Evolutionary conservation across 164 flowering plant genomes (phyloP), one percentile per base, ranked within the genome.

Genomic region (Platanus orientalis): DNA sequence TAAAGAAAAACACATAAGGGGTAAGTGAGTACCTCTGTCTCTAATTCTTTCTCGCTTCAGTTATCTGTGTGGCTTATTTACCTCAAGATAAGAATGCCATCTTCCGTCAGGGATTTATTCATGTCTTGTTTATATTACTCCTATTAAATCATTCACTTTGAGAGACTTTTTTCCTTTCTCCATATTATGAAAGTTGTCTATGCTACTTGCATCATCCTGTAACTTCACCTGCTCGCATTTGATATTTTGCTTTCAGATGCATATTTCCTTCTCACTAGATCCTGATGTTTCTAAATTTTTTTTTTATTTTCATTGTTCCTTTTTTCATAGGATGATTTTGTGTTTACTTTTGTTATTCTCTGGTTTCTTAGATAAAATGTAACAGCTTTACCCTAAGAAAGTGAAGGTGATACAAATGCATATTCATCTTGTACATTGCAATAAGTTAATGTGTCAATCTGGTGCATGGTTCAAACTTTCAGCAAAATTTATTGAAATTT

Each of bases 1-100:
- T 23, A 90, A 90, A 66, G 97, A 90, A 63, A 90, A 74, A 64
- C 83, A 88, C 70, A 83, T 90, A 30, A 77, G 81, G 69, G 92
- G 97, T 86, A 50, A 27, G 76, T 75, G 25, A 29, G 19, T 21
- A 25, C 12, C 42, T 44, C 34, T n/a, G 20, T 17, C 57, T 42
- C 44, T 13, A 13, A 1, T n/a, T n/a, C n/a, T n/a, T n/a, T n/a
- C n/a, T n/a, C n/a, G n/a, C 14, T 66, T 14, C 2, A 1, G 54
- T 24, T 53, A 16, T n/a, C n/a, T 40, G 6, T 24, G 51, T 58
- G 23, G 23, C 2, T 1, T 20, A 14, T 39, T 10, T 11, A 32
- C 61, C 24, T 34, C 42, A 27, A 55, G 54, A 29, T 50, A 14
- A 30, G 25, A 20, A 49, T 21, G 25, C 7, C 52, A 20, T 49